Conservation (phyloP, 176 grass and related monocot species). For the Cenchrus fungigraminus region DNA sequence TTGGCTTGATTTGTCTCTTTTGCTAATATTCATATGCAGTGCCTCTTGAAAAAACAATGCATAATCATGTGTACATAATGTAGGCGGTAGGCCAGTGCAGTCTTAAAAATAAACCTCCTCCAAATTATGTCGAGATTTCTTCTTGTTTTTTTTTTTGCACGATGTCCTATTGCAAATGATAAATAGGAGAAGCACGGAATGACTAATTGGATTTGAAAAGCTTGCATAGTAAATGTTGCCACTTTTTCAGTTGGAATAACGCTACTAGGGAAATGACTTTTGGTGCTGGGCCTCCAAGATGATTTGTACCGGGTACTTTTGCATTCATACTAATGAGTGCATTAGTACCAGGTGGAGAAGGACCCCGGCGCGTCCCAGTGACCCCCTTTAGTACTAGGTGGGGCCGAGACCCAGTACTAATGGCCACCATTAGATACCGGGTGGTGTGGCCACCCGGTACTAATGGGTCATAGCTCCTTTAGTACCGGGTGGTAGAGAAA, state of each 20-base stretch:
- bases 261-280: too few relatives aligned
- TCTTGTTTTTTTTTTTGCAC: not conserved
- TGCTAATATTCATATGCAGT: not conserved
- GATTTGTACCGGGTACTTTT: too few relatives aligned
- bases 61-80: not conserved
- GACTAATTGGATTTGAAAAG: not conserved
- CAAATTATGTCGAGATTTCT: not conserved
- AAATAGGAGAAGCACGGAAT: not conserved
- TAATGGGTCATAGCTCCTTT: too few relatives aligned
- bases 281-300: too few relatives aligned
- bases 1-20: conserved; percentile 1
- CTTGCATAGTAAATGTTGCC: not conserved
- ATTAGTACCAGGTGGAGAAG: too few relatives aligned
- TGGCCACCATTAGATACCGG: too few relatives aligned
- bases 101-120: not conserved
- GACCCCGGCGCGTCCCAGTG: too few relatives aligned
- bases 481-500: too few relatives aligned
- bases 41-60: not conserved
- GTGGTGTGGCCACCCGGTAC: too few relatives aligned
- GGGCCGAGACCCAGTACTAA: too few relatives aligned
- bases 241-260: not conserved
- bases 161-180: not conserved
- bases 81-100: not conserved
- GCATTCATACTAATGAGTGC: too few relatives aligned
- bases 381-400: too few relatives aligned